Evolutionary conservation across 2,329 filamentous ascomycete species (phyloP).

Genomic region (Aureobasidium zeae): DNA sequence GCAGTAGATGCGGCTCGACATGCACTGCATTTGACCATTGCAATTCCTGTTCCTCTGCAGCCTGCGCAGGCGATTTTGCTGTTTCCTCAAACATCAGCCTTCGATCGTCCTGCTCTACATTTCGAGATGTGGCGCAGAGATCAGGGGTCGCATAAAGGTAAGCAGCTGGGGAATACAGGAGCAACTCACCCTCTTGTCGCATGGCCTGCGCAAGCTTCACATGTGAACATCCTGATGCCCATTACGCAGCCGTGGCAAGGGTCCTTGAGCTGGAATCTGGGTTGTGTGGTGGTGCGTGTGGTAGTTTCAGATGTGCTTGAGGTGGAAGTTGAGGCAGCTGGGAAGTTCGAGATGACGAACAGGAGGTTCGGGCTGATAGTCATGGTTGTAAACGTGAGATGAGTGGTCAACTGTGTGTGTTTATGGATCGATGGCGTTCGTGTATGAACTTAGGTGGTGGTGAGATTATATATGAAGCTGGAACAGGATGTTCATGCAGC

Average conservation of each 20-base stretch:
- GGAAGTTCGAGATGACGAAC: conserved; percentile 1
- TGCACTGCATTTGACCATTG: not conserved
- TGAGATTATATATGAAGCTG: too few species aligned
- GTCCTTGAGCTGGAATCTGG: too few species aligned
- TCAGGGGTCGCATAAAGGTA: not conserved
- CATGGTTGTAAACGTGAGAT: not conserved
- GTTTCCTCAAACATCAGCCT: not conserved
- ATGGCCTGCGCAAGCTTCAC: conserved; percentile 4
- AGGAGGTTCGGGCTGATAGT: conserved; percentile 6
- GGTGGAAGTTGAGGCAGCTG: not conserved
- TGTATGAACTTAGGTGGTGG: not conserved
- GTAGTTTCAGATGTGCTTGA: not conserved
- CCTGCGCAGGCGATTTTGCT: not conserved
- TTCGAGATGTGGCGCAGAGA: not conserved
- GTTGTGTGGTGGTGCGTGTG: not conserved
- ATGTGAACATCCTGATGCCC: conserved; percentile 4
- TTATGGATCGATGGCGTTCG: too few species aligned
- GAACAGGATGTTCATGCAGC: too few species aligned
- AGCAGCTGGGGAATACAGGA: not conserved
- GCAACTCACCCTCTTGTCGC: not conserved
- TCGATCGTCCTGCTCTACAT: not conserved
- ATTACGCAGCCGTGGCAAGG: conserved; percentile 6
- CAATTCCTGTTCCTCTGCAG: conserved; percentile 6
- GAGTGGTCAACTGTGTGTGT: too few species aligned
- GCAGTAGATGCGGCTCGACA: not conserved